A percentile compares a stretch with the other conserved stretches of the same genome.
phyloP scores from a whole-genome alignment of 1,139 yeast genomes.

The Groenewaldozyma sp. region DNA sequence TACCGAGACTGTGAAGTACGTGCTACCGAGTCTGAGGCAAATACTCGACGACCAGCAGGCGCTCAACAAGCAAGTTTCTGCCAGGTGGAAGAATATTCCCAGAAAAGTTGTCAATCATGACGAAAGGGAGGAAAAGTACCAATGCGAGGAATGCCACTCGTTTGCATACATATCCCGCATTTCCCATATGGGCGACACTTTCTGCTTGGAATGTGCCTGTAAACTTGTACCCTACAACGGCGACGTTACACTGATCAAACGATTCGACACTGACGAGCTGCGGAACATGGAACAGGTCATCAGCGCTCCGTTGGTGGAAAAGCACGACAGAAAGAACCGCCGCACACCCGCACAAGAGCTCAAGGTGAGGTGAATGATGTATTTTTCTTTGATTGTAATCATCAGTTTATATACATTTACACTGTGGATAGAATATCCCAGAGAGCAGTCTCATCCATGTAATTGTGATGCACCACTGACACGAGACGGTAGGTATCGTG shows the following conservation, averaged over 20 bases:
- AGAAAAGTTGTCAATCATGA: too few relatives aligned
- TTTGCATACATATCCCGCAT: slow-evolving; percentile 23
- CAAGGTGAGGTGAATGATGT: too few relatives aligned
- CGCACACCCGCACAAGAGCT: too few relatives aligned
- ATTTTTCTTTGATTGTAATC: too few relatives aligned
- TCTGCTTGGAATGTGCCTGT: slow-evolving; percentile 17
- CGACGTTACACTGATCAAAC: neutral
- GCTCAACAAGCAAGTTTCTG: too few relatives aligned
- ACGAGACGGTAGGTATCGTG: slow-evolving; percentile 62
- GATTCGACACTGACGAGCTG: neutral
- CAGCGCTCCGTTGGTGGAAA: too few relatives aligned
- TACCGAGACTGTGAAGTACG: slow-evolving; percentile 28
- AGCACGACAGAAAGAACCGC: too few relatives aligned
- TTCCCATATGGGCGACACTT: slow-evolving; percentile 12
- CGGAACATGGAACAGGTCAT: too few relatives aligned
- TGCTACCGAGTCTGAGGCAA: slow-evolving; percentile 19
- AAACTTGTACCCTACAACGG: neutral
- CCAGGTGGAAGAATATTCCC: too few relatives aligned
- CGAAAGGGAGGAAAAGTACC: slow-evolving; percentile 20
- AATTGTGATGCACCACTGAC: slow-evolving; percentile 81
- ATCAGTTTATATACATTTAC: too few relatives aligned
- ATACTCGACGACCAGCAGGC: slow-evolving; percentile 17
- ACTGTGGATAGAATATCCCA: slow-evolving; percentile 50
- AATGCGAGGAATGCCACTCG: slow-evolving; percentile 23
- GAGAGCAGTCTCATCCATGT: slow-evolving; percentile 58